Conservation (phyloP, 768 basidiomycete genomes). For the Termitomyces bulborhizus region DNA sequence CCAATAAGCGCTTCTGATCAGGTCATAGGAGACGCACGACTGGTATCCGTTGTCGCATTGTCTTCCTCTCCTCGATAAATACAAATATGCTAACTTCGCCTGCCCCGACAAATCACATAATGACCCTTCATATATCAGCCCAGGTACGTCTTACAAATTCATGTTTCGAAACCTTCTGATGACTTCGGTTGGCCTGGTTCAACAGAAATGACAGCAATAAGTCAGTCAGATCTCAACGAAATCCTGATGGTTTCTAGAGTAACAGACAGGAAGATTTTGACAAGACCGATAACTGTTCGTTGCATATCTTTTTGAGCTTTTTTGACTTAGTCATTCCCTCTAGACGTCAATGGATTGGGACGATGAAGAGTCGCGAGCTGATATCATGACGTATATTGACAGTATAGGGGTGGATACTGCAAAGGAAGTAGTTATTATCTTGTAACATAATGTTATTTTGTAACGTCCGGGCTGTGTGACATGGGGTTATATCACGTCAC, state of each 20-base stretch:
- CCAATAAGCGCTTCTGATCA: neutral
- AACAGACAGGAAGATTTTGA: conserved; percentile 14
- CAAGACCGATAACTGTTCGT: conserved; percentile 20
- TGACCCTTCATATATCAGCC: conserved; percentile 19
- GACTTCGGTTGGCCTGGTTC: neutral
- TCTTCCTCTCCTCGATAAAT: conserved; percentile 50
- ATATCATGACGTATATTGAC: conserved; percentile 11
- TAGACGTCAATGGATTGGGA: conserved; percentile 11
- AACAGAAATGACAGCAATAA: neutral
- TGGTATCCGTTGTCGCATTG: conserved; percentile 71
- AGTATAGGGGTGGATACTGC: conserved; percentile 9
- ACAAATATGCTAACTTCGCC: conserved; percentile 68
- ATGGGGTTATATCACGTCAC: conserved; percentile 1
- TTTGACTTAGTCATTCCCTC: neutral
- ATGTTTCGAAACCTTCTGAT: neutral
- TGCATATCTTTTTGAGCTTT: conserved; percentile 4
- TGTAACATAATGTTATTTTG: neutral
- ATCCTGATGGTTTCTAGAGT: conserved; percentile 12
- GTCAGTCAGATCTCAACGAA: conserved; percentile 9
- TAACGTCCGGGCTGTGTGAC: neutral
- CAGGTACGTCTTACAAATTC: conserved; percentile 7
- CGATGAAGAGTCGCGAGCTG: conserved; percentile 3
- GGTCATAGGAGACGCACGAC: conserved; percentile 60
- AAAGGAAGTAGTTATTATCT: conserved; percentile 6
- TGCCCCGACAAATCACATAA: conserved; percentile 49